phyloP scores from a whole-genome alignment of 176 grass and related monocot species.

The Leersia perrieri region DNA sequence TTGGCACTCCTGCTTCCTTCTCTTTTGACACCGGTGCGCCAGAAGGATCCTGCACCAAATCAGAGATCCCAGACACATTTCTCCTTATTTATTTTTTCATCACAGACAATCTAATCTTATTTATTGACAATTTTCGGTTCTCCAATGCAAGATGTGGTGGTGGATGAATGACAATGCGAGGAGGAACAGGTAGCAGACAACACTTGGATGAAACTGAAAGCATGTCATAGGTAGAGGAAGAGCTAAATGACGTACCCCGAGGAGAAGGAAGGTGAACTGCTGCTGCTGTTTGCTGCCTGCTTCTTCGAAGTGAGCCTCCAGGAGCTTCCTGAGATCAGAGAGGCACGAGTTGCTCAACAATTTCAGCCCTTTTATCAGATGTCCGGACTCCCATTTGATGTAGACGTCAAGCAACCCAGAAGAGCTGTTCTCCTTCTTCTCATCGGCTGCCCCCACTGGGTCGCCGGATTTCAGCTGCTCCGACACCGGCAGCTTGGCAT shows the following conservation, averaged over 20 bases:
- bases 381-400: constrained; percentile 91
- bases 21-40: constrained; percentile 69
- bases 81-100: not conserved
- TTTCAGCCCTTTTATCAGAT: constrained; percentile 64
- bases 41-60: constrained; percentile 61
- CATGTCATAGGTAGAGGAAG: not conserved
- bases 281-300: constrained; percentile 49
- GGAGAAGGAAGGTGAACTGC: constrained; percentile 79
- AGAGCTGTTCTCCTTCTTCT: constrained; percentile 31
- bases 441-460: constrained; percentile 13
- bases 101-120: not conserved
- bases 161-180: not conserved
- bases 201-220: not conserved
- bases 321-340: constrained; percentile 58
- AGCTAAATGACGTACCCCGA: constrained; percentile 60
- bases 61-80: not conserved
- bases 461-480: constrained; percentile 33
- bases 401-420: constrained; percentile 64
- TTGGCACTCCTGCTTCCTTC: constrained; percentile 56
- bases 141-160: not conserved
- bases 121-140: not conserved
- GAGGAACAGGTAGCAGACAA: constrained; percentile 24
- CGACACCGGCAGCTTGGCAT: not conserved
- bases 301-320: constrained; percentile 64
- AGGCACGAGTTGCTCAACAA: constrained; percentile 49